Percentiles rank a stretch among this genome's conserved stretches.
These are phyloP conservation scores for Colletotrichum sp. DNA, from an alignment of 2,329 filamentous ascomycete species.

Conservation along the genomic window DNA sequence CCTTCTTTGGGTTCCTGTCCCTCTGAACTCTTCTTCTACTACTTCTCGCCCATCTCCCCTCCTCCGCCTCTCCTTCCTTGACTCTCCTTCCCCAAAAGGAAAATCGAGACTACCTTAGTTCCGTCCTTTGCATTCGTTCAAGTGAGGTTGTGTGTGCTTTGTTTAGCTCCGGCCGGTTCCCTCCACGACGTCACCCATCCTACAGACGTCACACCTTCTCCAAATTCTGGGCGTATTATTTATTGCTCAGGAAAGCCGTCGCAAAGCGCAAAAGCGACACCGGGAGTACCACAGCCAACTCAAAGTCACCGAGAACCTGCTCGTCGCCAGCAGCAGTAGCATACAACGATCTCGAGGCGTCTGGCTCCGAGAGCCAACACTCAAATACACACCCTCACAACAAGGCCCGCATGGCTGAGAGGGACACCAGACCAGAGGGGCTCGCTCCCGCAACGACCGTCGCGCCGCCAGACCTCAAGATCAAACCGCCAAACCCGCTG, in stretches of 20 bases:
- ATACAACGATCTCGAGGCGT: background rate
- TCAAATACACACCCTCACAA: background rate
- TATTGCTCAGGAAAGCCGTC: background rate
- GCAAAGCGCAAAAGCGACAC: constrained; percentile 2
- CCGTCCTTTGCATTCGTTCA: background rate
- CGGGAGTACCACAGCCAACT: background rate
- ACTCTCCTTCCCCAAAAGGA: background rate
- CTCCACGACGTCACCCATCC: constrained; percentile 14
- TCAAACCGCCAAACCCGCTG: constrained; percentile 33
- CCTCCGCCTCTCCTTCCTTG: background rate
- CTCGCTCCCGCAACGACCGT: constrained; percentile 4
- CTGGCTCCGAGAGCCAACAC: background rate
- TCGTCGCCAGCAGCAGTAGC: background rate
- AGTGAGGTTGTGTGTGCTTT: background rate
- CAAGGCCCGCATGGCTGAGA: constrained; percentile 12
- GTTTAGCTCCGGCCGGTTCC: background rate
- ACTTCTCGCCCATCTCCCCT: background rate
- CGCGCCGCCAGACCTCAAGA: constrained; percentile 13
- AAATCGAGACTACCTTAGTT: background rate
- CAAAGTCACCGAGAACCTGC: background rate
- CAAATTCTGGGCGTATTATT: background rate
- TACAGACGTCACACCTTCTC: constrained; percentile 7
- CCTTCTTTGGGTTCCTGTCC: background rate
- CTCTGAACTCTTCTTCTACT: background rate
- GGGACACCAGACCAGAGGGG: constrained; percentile 11